A percentile compares a stretch with the other conserved stretches of the same genome.
Conservation (phyloP, 768 basidiomycete species). For the Symmetrospora coprosmae region DNA sequence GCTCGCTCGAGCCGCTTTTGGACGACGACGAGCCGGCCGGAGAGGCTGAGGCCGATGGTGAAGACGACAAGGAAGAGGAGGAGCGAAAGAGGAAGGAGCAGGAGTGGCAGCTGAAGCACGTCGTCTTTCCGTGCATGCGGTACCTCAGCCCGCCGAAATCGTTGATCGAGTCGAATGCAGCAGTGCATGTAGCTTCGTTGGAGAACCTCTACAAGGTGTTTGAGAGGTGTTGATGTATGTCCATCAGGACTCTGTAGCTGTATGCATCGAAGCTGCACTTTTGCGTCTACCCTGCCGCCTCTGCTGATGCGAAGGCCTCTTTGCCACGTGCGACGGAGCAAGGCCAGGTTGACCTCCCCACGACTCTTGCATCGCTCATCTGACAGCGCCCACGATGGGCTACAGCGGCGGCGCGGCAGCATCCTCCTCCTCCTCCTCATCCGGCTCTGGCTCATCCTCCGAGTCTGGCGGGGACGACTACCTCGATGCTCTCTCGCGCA, state of each 20-base stretch:
- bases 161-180: constrained; percentile 51
- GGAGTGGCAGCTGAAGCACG: constrained; percentile 80
- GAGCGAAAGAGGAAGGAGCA: constrained; percentile 35
- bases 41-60: neutral
- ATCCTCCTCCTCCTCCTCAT: too few species aligned
- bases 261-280: too few species aligned
- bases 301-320: too few species aligned
- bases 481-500: neutral
- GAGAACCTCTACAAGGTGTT: constrained; percentile 90
- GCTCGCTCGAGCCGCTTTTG: constrained; percentile 40
- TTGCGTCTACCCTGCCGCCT: too few species aligned
- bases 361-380: too few species aligned
- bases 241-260: too few species aligned
- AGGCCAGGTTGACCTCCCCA: too few species aligned
- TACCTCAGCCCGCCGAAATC: constrained; percentile 57
- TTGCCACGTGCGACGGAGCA: too few species aligned
- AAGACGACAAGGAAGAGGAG: constrained; percentile 28
- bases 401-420: too few species aligned
- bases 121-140: constrained; percentile 73
- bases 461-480: constrained; percentile 1
- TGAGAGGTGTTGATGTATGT: constrained; percentile 61
- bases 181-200: constrained; percentile 74
- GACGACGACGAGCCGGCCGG: neutral
- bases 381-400: too few species aligned
- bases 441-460: too few species aligned